Conservation (phyloP, 139 green algal species). For the Yamagishiella unicocca region DNA sequence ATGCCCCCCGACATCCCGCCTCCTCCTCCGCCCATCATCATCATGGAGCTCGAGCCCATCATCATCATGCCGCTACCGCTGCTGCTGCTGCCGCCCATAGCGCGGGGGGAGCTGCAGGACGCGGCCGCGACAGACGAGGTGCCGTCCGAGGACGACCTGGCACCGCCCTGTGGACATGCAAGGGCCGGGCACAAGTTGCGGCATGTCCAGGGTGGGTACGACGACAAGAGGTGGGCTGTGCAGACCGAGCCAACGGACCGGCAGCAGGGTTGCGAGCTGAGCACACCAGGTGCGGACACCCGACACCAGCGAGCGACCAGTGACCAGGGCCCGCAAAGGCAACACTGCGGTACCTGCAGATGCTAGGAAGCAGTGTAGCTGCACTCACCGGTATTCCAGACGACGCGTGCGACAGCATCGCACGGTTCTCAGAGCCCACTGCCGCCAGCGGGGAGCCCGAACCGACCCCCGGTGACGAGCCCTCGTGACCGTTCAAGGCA, state of each 20-base stretch:
- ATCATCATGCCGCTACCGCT: constrained; percentile 1
- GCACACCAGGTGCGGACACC: too few relatives aligned
- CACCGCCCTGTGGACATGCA: too few relatives aligned
- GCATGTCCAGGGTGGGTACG: too few relatives aligned
- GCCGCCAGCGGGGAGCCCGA: not conserved
- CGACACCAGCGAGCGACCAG: too few relatives aligned
- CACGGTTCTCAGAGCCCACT: not conserved
- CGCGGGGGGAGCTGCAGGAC: not conserved
- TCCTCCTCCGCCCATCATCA: not conserved
- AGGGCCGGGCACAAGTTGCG: too few relatives aligned
- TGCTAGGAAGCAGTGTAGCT: too few relatives aligned
- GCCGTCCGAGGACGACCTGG: constrained; percentile 14
- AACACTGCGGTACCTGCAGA: too few relatives aligned
- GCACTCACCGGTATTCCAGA: constrained; percentile 25
- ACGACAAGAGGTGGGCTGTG: too few relatives aligned
- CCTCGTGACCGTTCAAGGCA: not conserved
- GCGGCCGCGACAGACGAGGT: not conserved
- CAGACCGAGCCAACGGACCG: too few relatives aligned
- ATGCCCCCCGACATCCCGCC: not conserved
- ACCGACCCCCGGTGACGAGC: not conserved
- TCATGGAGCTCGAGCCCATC: not conserved
- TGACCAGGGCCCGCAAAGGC: too few relatives aligned
- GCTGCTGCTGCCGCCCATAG: not conserved
- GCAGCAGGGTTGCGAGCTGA: too few relatives aligned
- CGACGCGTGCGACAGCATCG: constrained; percentile 16